Conservation (phyloP, 208 protist species). For the Acanthamoeba rhysodes region DNA sequence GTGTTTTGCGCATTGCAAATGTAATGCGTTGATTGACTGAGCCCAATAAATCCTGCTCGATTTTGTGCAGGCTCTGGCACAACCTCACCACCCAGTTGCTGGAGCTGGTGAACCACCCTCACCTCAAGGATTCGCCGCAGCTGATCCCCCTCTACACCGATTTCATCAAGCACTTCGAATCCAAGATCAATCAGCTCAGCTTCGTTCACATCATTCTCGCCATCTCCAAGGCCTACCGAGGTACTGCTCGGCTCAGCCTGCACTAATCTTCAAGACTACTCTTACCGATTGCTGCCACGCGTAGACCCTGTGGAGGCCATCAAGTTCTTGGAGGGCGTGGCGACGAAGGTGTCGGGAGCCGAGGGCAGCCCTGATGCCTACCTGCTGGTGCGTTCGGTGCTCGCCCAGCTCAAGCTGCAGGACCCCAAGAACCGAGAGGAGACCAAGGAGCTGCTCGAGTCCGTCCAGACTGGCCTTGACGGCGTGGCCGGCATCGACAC, state of each 20-base stretch:
- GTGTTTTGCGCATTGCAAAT: not conserved
- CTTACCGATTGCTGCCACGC: not conserved
- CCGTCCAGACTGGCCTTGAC: slow-evolving; percentile 32
- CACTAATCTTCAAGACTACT: not conserved
- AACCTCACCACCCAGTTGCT: slow-evolving; percentile 77
- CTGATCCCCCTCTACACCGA: slow-evolving; percentile 74
- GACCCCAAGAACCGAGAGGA: slow-evolving; percentile 69
- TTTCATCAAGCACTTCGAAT: slow-evolving; percentile 78
- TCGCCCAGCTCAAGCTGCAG: slow-evolving; percentile 53
- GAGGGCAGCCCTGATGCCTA: slow-evolving; percentile 58
- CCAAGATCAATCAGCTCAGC: slow-evolving; percentile 80
- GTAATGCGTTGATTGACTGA: not conserved
- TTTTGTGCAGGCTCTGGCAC: slow-evolving; percentile 76
- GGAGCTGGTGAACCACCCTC: slow-evolving; percentile 67
- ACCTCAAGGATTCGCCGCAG: slow-evolving; percentile 4
- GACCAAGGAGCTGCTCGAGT: slow-evolving; percentile 57
- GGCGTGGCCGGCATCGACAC: slow-evolving; percentile 65
- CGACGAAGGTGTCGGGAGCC: slow-evolving; percentile 15
- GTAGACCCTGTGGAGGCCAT: slow-evolving; percentile 30
- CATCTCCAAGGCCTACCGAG: slow-evolving; percentile 59
- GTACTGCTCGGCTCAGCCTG: not conserved
- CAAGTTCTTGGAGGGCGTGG: slow-evolving; percentile 39
- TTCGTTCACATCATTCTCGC: slow-evolving; percentile 74
- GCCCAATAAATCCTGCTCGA: not conserved
- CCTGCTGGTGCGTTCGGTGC: slow-evolving; percentile 66